Conservation (phyloP, 2,329 filamentous ascomycete genomes). For the Stenocarpella maydis region DNA sequence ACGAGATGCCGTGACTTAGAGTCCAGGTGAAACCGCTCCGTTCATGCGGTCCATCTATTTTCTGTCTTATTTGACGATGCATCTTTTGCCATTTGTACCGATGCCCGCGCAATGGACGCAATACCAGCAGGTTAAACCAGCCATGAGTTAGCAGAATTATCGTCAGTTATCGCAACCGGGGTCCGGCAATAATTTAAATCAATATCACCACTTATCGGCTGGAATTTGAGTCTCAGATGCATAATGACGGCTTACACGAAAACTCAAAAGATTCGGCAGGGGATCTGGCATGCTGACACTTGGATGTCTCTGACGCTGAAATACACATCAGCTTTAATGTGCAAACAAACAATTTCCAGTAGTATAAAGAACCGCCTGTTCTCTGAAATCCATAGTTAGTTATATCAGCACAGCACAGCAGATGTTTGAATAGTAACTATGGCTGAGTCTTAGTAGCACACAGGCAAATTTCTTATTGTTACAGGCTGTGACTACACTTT, state of each 20-base stretch:
- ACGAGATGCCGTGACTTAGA: slow-evolving; percentile 2
- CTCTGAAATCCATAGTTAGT: neutral
- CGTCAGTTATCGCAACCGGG: too few species aligned
- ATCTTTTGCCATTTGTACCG: neutral
- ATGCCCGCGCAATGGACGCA: neutral
- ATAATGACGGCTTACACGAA: neutral
- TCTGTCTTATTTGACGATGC: neutral
- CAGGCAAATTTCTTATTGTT: neutral
- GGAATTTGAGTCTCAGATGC: neutral
- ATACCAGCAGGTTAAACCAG: neutral
- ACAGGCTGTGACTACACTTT: neutral
- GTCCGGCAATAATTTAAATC: neutral
- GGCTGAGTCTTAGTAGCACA: neutral
- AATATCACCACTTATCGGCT: neutral
- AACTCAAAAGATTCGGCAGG: neutral
- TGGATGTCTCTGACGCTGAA: neutral
- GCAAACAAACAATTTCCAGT: neutral
- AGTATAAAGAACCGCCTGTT: neutral
- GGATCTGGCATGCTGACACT: neutral
- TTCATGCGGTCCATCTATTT: neutral
- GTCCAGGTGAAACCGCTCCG: neutral
- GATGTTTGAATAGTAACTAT: too few species aligned
- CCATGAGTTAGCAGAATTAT: neutral
- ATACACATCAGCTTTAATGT: neutral
- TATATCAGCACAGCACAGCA: too few species aligned